Percentiles rank a stretch among this genome's conserved stretches.
phyloP scores from a whole-genome alignment of 2,329 filamentous ascomycete genomes.

The Clonostachys rhizophaga region DNA sequence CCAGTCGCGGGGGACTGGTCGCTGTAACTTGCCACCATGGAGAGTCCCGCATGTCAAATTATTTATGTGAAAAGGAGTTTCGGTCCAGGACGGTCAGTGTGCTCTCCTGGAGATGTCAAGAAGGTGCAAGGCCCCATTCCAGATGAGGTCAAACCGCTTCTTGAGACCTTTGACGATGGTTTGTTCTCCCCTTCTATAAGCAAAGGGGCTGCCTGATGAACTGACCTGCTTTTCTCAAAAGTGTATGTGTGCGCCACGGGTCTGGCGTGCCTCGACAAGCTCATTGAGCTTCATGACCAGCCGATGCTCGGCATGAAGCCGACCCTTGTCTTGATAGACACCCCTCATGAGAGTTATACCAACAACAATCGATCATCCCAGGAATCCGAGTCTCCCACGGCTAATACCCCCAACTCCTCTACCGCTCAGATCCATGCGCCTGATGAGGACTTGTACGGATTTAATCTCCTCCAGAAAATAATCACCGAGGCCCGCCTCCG shows the following conservation, averaged over 20 bases:
- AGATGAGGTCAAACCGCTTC: slow-evolving; percentile 40
- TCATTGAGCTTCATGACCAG: slow-evolving; percentile 47
- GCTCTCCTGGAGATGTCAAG: slow-evolving; percentile 14
- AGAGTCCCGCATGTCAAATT: slow-evolving; percentile 51
- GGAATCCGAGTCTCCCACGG: slow-evolving; percentile 4
- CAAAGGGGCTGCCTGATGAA: not conserved
- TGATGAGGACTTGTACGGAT: slow-evolving; percentile 48
- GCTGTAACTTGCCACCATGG: slow-evolving; percentile 52
- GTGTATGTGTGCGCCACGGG: slow-evolving; percentile 52
- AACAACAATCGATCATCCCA: slow-evolving; percentile 6
- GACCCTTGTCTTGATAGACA: slow-evolving; percentile 53
- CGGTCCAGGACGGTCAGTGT: slow-evolving; percentile 38
- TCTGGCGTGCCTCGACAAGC: slow-evolving; percentile 44
- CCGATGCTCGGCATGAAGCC: slow-evolving; percentile 48
- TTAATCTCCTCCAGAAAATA: slow-evolving; percentile 49
- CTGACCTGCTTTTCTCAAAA: slow-evolving; percentile 15
- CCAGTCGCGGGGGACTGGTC: slow-evolving; percentile 56
- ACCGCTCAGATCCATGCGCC: slow-evolving; percentile 33
- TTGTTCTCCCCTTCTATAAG: slow-evolving; percentile 5
- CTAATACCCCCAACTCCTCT: slow-evolving; percentile 3
- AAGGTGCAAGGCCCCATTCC: slow-evolving; percentile 33
- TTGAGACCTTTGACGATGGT: slow-evolving; percentile 54
- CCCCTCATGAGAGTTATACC: slow-evolving; percentile 36
- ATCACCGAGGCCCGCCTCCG: slow-evolving; percentile 53
- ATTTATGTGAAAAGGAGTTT: slow-evolving; percentile 56